Evolutionary conservation across 192 early-diverging fungal species (phyloP), one percentile per base, ranked within the genome.

Genomic region (Gigaspora rosea): DNA sequence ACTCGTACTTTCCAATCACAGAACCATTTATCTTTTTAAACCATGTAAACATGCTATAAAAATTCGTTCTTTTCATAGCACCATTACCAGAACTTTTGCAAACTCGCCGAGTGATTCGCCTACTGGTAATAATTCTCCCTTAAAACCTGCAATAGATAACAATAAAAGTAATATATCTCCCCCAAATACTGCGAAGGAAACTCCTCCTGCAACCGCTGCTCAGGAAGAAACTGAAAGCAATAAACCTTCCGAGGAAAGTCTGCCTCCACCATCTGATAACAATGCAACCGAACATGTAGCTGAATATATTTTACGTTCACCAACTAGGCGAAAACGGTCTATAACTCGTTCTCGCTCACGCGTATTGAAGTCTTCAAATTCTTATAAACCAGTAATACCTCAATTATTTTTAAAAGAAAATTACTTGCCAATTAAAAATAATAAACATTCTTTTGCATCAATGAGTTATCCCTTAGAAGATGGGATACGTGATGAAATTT

Each of bases 401-500:
- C 33, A 65, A n/a, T 35, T 50, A 18, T 76, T 76, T 67, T 36
- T 76, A 36, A 76, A 66, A 46, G 54, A 54, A 56, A 76, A 76
- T 22, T 76, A 76, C 35, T 41, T 76, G 22, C 32, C 49, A 66
- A 66, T 54, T 32, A 67, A 64, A 63, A 32, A 76, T 13, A 76
- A 76, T 56, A 46, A 13, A 2, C 13, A 64, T 64, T 54, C 62
- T 20, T 76, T 76, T 76, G 75, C 63, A 8, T 51, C 49, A 36
- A 33, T 76, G 27, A 5, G 8, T 12, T 76, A 76, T 41, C 75
- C 75, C 18, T 41, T 76, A 18, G 63, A 76, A 41, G 22, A 66
- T 36, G 75, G 75, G 0, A 76, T 76, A 63, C 75, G 75, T 57
- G 35, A 62, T 16, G 75, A 76, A 67, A 76, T 76, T 67, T 51